Percentiles rank a stretch among this genome's conserved stretches.
phyloP scores from a whole-genome alignment of 2,329 filamentous ascomycete genomes.

The Periconia sp. region DNA sequence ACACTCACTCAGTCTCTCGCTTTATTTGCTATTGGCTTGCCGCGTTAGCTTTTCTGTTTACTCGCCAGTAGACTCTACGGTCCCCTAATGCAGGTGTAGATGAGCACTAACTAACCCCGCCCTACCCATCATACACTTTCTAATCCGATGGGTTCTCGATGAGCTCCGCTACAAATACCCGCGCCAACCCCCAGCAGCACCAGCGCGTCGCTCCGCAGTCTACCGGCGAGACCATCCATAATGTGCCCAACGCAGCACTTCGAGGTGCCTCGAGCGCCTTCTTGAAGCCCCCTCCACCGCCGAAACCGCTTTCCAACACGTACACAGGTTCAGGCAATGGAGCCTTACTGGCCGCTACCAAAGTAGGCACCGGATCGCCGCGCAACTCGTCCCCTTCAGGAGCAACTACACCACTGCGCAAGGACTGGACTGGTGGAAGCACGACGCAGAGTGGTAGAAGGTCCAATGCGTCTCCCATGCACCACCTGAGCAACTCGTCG shows the following conservation, averaged over 20 bases:
- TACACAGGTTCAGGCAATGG: slow-evolving; percentile 46
- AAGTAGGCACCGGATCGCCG: slow-evolving; percentile 36
- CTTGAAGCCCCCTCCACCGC: slow-evolving; percentile 46
- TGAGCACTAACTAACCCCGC: neutral
- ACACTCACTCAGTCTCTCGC: neutral
- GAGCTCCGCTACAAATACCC: slow-evolving; percentile 21
- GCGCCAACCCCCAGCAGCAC: slow-evolving; percentile 30
- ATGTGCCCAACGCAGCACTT: slow-evolving; percentile 49
- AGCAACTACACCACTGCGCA: slow-evolving; percentile 23
- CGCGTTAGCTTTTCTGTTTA: neutral
- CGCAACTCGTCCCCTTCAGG: slow-evolving; percentile 14
- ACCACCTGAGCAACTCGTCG: slow-evolving; percentile 26
- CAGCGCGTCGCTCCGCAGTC: slow-evolving; percentile 23
- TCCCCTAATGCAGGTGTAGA: slow-evolving; percentile 5
- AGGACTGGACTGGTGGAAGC: slow-evolving; percentile 36
- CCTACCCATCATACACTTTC: slow-evolving; percentile 15
- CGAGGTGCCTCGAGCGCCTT: slow-evolving; percentile 54
- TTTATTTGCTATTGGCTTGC: neutral
- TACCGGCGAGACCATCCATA: slow-evolving; percentile 39
- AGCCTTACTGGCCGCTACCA: slow-evolving; percentile 50
- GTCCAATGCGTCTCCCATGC: slow-evolving; percentile 24
- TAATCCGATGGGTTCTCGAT: slow-evolving; percentile 41
- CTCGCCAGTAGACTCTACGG: too few species aligned
- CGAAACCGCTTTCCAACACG: slow-evolving; percentile 43
- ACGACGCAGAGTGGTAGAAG: slow-evolving; percentile 20